These are phyloP conservation scores for Sideroxylon spinosum DNA, from an alignment of 179 eudicot genomes.

Conservation along the genomic window DNA sequence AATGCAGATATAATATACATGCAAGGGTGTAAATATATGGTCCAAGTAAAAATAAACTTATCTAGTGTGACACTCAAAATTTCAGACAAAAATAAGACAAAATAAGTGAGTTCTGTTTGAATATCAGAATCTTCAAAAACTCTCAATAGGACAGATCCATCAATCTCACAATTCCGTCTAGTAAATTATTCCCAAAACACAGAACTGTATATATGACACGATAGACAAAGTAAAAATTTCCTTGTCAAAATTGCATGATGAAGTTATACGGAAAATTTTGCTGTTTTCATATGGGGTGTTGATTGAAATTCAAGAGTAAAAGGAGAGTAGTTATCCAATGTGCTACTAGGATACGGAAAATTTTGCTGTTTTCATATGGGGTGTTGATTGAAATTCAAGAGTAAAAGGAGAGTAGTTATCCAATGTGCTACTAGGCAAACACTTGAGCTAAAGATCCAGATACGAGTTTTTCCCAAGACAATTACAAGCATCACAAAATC, in stretches of 20 bases:
- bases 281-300: neutral
- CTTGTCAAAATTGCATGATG: neutral
- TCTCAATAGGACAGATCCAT: neutral
- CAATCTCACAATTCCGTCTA: neutral
- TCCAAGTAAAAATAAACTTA: neutral
- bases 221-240: neutral
- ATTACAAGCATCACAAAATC: neutral
- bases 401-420: neutral
- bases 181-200: neutral
- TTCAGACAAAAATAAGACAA: neutral
- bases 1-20: neutral
- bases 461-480: neutral
- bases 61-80: neutral
- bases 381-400: constrained; percentile 2
- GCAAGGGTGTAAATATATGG: neutral
- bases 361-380: constrained; percentile 4
- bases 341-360: neutral
- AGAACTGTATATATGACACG: no score
- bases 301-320: constrained; percentile 8
- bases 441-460: neutral
- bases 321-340: neutral
- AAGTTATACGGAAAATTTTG: neutral
- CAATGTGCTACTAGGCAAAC: neutral
- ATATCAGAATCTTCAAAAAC: neutral
- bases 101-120: neutral